Evolutionary conservation across 768 basidiomycete species (phyloP).

Genomic region (Lactarius trivialis): DNA sequence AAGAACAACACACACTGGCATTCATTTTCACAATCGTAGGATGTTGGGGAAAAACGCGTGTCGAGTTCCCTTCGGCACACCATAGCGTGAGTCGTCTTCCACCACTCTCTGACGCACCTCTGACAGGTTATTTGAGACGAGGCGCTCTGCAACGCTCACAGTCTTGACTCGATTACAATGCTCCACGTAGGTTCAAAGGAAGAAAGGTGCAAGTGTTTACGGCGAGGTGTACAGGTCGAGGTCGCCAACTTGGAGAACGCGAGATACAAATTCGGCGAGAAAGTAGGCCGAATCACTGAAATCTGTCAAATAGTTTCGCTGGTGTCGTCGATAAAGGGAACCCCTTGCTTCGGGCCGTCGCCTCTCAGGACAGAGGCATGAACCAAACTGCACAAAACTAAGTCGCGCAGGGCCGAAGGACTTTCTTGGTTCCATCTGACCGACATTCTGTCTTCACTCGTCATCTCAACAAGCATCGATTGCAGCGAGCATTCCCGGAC

Average conservation of each 20-base stretch:
- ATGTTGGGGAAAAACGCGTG: too few relatives aligned
- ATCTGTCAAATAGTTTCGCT: slow-evolving; percentile 95
- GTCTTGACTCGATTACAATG: too few relatives aligned
- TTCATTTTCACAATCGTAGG: too few relatives aligned
- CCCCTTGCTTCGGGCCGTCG: slow-evolving; percentile 66
- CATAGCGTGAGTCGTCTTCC: too few relatives aligned
- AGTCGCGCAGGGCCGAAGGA: slow-evolving; percentile 86
- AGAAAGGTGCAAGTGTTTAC: too few relatives aligned
- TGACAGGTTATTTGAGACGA: too few relatives aligned
- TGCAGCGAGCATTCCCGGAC: slow-evolving; percentile 79
- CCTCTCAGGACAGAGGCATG: slow-evolving; percentile 92
- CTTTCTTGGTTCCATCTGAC: slow-evolving; percentile 91
- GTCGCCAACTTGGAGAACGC: slow-evolving; percentile 65
- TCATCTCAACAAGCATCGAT: slow-evolving; percentile 97
- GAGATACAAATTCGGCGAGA: background rate
- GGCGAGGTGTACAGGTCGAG: slow-evolving; percentile 77
- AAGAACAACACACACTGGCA: too few relatives aligned
- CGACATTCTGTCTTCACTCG: slow-evolving; percentile 96
- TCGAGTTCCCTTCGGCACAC: too few relatives aligned
- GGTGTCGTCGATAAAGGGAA: slow-evolving; percentile 97
- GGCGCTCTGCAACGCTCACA: too few relatives aligned
- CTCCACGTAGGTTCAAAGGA: too few relatives aligned
- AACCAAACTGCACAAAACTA: slow-evolving; percentile 84
- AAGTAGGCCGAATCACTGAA: slow-evolving; percentile 72
- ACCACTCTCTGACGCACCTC: too few relatives aligned